A percentile compares a stretch with the other conserved stretches of the same genome.
Conservation (phyloP, 805 yeast species). For the Hermanozyma aechmeae region DNA sequence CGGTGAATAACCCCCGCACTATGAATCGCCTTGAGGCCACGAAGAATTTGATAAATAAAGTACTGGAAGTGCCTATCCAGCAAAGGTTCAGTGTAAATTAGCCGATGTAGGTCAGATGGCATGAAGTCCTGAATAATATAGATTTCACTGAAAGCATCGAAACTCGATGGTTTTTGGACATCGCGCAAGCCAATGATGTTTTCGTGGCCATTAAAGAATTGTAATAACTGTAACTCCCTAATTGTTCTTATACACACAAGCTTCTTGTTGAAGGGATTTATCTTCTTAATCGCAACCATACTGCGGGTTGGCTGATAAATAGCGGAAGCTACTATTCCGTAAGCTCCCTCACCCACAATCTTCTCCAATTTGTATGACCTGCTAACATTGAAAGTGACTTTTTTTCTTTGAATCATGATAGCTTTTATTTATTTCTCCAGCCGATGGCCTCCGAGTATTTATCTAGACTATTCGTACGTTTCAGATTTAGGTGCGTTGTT, state of each 20-base stretch:
- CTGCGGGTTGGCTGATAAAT: slow-evolving; percentile 50
- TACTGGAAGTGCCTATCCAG: slow-evolving; percentile 64
- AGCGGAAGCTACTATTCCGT: slow-evolving; percentile 71
- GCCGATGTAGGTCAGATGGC: slow-evolving; percentile 65
- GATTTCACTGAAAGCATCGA: slow-evolving; percentile 58
- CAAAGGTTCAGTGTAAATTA: slow-evolving; percentile 46
- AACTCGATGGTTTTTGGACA: slow-evolving; percentile 52
- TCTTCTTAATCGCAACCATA: slow-evolving; percentile 69
- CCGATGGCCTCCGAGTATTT: no score
- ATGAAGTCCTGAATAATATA: slow-evolving; percentile 69
- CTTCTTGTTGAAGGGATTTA: slow-evolving; percentile 59
- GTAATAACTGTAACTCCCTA: slow-evolving; percentile 58
- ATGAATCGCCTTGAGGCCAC: slow-evolving; percentile 66
- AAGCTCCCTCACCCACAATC: slow-evolving; percentile 73
- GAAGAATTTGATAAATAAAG: slow-evolving; percentile 58
- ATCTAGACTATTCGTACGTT: no score
- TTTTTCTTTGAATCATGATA: no score
- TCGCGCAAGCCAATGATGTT: slow-evolving; percentile 62
- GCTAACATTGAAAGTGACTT: slow-evolving; percentile 62
- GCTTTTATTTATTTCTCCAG: no score
- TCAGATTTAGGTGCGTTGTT: no score
- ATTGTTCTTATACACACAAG: slow-evolving; percentile 62
- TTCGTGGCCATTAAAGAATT: slow-evolving; percentile 59
- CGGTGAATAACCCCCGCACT: slow-evolving; percentile 67
- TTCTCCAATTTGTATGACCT: slow-evolving; percentile 51